Base-by-base conservation (phyloP, 2,329 filamentous ascomycete species). In the Thielaviopsis ethacetica region DNA sequence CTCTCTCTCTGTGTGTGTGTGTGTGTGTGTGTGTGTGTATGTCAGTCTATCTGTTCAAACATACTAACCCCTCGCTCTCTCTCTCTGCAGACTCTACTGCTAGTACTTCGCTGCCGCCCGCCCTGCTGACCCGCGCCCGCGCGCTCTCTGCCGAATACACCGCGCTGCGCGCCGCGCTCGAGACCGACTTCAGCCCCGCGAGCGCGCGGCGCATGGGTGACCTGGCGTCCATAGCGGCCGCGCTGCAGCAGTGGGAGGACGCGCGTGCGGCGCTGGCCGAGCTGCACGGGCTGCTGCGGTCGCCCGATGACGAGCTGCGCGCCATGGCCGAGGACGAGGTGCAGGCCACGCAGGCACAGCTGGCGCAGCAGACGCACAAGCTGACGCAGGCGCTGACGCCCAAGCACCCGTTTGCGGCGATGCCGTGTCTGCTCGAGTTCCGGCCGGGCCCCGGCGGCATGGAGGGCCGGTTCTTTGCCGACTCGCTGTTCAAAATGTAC, bases 401-500 rank as follows among this genome's bases (percentile, higher is more conserved):
- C 0, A 81, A 83, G 49, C 91, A 98, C 69, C 88, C 91, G 2
- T 98, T 96, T 68, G 88, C 88, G 34, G 80, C 89, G 62, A 79
- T 97, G 65, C 89, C 91, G 57, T 97, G 91, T 70, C 78, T 98
- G 63, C 73, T 98, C 50, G 93, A 98, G 72, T 86, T 98, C 61
- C 82, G 91, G 0, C 93, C 93, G 0, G 93, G 93, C 0, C 91
- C 90, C 0, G 93, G 93, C 44, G 93, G 93, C 1, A 83, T 89
- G 60, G 93, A 98, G 72, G 91, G 91, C 2, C 84, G 88, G 0
- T 83, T 95, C 62, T 98, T 98, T 65, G 89, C 91, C 13, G 86
- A 87, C 58, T 83, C 93, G 57, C 72, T 98, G 6, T 81, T 95
- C 65, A 82, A 84, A 64, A 97, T 98, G 93, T 98, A 98, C 72